These are phyloP conservation scores for Paxillus rubicundulus DNA, from an alignment of 768 basidiomycete species.

Conservation along the genomic window DNA sequence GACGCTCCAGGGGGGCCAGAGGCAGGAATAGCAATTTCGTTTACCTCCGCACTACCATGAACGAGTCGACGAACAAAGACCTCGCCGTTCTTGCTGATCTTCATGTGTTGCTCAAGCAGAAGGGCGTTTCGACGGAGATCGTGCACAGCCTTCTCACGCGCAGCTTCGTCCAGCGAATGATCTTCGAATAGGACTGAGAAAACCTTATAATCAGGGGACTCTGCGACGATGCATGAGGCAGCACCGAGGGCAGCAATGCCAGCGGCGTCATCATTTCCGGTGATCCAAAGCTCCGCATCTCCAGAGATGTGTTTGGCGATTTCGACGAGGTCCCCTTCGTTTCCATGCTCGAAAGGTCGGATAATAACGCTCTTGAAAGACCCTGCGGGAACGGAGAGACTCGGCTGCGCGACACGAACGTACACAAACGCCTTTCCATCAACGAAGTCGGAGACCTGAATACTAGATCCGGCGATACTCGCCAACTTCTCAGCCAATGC, in stretches of 20 bases:
- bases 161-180: conserved; percentile 20
- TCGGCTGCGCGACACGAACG: conserved; percentile 13
- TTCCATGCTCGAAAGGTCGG: conserved; percentile 24
- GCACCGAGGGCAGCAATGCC: conserved; percentile 31
- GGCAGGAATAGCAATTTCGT: conserved; percentile 11
- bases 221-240: conserved; percentile 28
- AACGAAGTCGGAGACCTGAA: conserved; percentile 9
- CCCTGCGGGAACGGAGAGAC: conserved; percentile 10
- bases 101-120: conserved; percentile 29
- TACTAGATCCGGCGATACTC: conserved; percentile 8
- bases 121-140: conserved; percentile 25
- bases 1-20: conserved; percentile 10
- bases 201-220: conserved; percentile 28
- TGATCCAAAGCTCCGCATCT: conserved; percentile 29
- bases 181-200: conserved; percentile 31
- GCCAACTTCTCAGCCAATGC: conserved; percentile 12
- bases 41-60: conserved; percentile 24
- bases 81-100: conserved; percentile 25
- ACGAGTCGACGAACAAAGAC: conserved; percentile 30
- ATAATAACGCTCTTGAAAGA: conserved; percentile 27
- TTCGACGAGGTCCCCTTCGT: conserved; percentile 27
- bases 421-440: conserved; percentile 14
- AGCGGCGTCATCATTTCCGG: conserved; percentile 28
- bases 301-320: conserved; percentile 22
- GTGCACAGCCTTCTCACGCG: conserved; percentile 24